A percentile compares a stretch with the other conserved stretches of the same genome.
Conservation (phyloP, 495 filamentous ascomycete genomes). For the Penicillium longicatenatum region DNA sequence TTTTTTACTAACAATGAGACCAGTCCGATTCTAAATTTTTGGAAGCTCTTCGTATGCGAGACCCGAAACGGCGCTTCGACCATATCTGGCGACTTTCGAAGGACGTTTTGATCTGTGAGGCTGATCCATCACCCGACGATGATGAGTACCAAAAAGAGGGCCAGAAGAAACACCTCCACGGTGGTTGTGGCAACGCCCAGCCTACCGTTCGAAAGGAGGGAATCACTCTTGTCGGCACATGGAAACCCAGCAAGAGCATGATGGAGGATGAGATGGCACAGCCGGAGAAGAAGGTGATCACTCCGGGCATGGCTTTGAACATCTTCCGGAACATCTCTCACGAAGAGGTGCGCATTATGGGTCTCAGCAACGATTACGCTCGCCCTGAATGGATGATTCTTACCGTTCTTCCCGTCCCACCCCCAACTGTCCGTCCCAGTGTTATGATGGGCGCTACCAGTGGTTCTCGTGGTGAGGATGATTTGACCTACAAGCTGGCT, state of each 20-base stretch:
- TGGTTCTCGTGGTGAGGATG: conserved; percentile 91
- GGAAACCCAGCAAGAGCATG: conserved; percentile 70
- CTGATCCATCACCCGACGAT: conserved; percentile 64
- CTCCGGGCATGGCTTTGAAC: conserved; percentile 78
- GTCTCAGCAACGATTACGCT: conserved; percentile 89
- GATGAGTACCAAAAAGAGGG: conserved; percentile 58
- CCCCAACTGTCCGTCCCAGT: conserved; percentile 92
- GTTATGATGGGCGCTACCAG: conserved; percentile 86
- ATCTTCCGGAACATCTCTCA: conserved; percentile 82
- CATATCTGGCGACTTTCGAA: conserved; percentile 87
- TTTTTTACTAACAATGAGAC: conserved; percentile 63
- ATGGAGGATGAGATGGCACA: conserved; percentile 66
- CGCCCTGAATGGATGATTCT: conserved; percentile 98
- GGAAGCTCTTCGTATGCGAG: conserved; percentile 77
- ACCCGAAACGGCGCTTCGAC: conserved; percentile 92
- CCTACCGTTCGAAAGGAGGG: conserved; percentile 84
- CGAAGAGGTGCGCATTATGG: conserved; percentile 80
- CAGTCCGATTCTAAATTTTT: conserved; percentile 83
- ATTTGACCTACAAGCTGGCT: conserved; percentile 97
- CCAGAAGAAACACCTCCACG: conserved; percentile 61
- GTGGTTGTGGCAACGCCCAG: conserved; percentile 90
- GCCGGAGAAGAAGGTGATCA: conserved; percentile 81
- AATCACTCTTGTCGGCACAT: conserved; percentile 78
- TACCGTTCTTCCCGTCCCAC: conserved; percentile 91
- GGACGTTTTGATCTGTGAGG: conserved; percentile 78